phyloP scores from a whole-genome alignment of 2,329 filamentous ascomycete species.

The Aureobasidium sp. region DNA sequence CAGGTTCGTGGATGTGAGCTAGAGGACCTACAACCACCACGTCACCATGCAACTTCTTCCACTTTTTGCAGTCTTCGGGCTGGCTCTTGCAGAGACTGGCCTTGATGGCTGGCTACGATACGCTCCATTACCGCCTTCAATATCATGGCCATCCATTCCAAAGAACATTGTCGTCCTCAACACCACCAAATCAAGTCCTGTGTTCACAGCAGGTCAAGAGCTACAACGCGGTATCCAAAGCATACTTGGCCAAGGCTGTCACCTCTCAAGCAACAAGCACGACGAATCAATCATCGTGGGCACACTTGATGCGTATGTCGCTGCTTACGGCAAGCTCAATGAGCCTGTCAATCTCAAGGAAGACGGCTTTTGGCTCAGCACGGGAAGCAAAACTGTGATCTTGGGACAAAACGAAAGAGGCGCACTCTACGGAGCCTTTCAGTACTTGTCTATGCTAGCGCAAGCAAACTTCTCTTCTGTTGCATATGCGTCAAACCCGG shows the following conservation, averaged over 20 bases:
- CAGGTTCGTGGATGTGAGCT: background rate
- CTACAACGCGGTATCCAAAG: constrained; percentile 48
- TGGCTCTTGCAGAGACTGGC: constrained; percentile 50
- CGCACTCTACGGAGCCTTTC: constrained; percentile 60
- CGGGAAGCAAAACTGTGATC: constrained; percentile 43
- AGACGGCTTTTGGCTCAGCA: constrained; percentile 56
- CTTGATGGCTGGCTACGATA: constrained; percentile 58
- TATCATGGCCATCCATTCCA: constrained; percentile 37
- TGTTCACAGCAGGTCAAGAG: constrained; percentile 52
- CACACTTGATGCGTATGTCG: constrained; percentile 37
- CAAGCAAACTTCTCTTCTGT: constrained; percentile 47
- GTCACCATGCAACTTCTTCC: background rate
- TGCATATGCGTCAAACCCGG: constrained; percentile 46
- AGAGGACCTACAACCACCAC: background rate
- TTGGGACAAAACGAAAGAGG: constrained; percentile 59
- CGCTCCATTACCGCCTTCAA: constrained; percentile 40
- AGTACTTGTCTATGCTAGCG: constrained; percentile 58
- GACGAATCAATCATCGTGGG: constrained; percentile 41
- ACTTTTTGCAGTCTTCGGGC: constrained; percentile 13
- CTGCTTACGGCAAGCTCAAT: constrained; percentile 26
- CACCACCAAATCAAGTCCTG: constrained; percentile 44
- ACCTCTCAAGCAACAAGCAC: constrained; percentile 24
- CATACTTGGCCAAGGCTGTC: constrained; percentile 43
- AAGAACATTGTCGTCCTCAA: constrained; percentile 47
- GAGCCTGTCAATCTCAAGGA: constrained; percentile 36